Percentiles rank a stretch among this genome's conserved stretches.
phyloP scores from a whole-genome alignment of 768 basidiomycete species.

The Macrolepiota albuminosa region DNA sequence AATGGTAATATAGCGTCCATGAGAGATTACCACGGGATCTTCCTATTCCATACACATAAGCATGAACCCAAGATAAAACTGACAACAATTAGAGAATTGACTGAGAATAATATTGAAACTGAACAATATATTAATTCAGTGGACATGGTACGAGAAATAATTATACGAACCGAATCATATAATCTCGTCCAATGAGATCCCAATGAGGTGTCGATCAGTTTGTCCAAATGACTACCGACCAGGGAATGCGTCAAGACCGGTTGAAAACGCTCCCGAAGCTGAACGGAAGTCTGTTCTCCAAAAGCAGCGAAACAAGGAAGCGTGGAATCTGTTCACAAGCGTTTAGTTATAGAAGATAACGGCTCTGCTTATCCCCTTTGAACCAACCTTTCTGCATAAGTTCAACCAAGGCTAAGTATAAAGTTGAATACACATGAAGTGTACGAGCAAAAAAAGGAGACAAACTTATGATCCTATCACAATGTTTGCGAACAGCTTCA shows the following conservation, averaged over 20 bases:
- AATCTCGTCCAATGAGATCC: constrained; percentile 93
- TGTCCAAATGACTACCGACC: constrained; percentile 86
- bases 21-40: constrained; percentile 1
- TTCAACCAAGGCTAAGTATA: constrained; percentile 65
- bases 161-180: constrained; percentile 92
- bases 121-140: background rate
- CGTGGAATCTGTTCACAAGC: constrained; percentile 58
- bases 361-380: background rate
- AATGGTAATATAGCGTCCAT: constrained; percentile 1
- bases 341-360: background rate
- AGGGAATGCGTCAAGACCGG: constrained; percentile 80
- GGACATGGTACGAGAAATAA: background rate
- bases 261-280: constrained; percentile 91
- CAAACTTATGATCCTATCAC: constrained; percentile 91
- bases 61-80: background rate
- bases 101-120: constrained; percentile 96
- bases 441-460: constrained; percentile 10
- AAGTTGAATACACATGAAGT: constrained; percentile 5
- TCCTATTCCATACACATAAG: background rate
- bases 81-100: constrained; percentile 54
- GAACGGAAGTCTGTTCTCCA: constrained; percentile 85
- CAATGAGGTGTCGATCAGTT: constrained; percentile 83
- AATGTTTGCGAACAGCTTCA: constrained; percentile 90
- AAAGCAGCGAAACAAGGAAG: constrained; percentile 88
- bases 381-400: constrained; percentile 87